Evolutionary conservation across 352 stramenopile species (phyloP), one percentile per base, ranked within the genome.

Genomic region (Blastocystis sp.): DNA sequence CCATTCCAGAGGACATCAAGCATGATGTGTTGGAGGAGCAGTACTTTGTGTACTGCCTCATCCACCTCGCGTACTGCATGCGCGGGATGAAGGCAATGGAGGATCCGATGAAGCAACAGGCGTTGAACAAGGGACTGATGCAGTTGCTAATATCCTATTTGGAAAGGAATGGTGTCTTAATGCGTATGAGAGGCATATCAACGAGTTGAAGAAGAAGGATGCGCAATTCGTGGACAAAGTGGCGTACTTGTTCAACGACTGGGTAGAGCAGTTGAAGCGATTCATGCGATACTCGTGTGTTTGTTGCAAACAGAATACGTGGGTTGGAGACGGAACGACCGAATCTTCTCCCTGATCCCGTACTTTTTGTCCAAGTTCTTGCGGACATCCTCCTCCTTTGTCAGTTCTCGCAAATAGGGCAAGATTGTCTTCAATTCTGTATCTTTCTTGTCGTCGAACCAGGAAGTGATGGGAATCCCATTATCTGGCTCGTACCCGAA

Each of bases 401-500:
- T 91, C 70, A 96, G 90, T 21, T 91, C 93, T 76, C 95, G 91
- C 74, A 99, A 92, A 81, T 98, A 98, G 19, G 93, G 93, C 66
- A 98, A 91, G 43, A 99, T 90, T 67, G 98, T 98, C 64, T 98
- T 89, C 66, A 99, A 91, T 86, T 98, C 96, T n/a, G 92, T 93
- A 90, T 99, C 97, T 19, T 90, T 89, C 76, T 94, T 93, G 91
- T 99, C 95, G 88, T 98, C 95, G 91, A 98, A 98, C 96, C 96
- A 99, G 45, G 93, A 97, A 91, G 98, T 94, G 86, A 99, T 99
- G 62, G 96, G 96, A 52, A 99, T 97, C 48, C 95, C 96, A 91
- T 99, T 99, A 91, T 97, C 95, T 7, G 97, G 92, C 90, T 99
- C 95, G 91, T 98, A 98, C 2, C 95, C 95, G 91, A 98, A 99